These are phyloP conservation scores for Aspergillus nidulans DNA, from an alignment of 495 filamentous ascomycete genomes.

Conservation along the genomic window DNA sequence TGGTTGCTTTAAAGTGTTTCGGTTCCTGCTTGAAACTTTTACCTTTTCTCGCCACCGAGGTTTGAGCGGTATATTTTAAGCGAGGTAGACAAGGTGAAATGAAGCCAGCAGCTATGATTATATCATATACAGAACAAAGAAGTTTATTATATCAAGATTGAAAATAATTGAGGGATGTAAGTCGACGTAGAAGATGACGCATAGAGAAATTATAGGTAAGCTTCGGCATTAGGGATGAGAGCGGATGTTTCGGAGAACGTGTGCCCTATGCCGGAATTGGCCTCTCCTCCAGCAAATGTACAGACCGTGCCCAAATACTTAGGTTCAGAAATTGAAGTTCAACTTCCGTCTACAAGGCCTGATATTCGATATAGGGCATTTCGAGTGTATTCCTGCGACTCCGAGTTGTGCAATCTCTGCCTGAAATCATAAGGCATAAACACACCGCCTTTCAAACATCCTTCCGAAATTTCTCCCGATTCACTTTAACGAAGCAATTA, in stretches of 20 bases:
- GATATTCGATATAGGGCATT: too few species aligned
- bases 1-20: not conserved
- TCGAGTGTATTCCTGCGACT: too few species aligned
- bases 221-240: not conserved
- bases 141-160: not conserved
- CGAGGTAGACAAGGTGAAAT: too few species aligned
- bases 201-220: not conserved
- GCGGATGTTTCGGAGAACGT: not conserved
- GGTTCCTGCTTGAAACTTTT: not conserved
- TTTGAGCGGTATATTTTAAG: not conserved
- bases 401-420: not conserved
- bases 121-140: too few species aligned
- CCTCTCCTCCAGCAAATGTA: not conserved
- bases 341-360: too few species aligned
- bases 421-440: not conserved
- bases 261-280: conserved; percentile 3
- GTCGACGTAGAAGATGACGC: conserved; percentile 5
- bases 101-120: too few species aligned
- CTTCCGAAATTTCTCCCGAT: conserved; percentile 18
- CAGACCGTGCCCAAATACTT: not conserved
- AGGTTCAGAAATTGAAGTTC: not conserved
- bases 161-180: not conserved
- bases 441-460: conserved; percentile 8
- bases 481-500: conserved; percentile 15
- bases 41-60: not conserved